phyloP scores from a whole-genome alignment of 768 basidiomycete species.

The Gymnopilus dilepis region DNA sequence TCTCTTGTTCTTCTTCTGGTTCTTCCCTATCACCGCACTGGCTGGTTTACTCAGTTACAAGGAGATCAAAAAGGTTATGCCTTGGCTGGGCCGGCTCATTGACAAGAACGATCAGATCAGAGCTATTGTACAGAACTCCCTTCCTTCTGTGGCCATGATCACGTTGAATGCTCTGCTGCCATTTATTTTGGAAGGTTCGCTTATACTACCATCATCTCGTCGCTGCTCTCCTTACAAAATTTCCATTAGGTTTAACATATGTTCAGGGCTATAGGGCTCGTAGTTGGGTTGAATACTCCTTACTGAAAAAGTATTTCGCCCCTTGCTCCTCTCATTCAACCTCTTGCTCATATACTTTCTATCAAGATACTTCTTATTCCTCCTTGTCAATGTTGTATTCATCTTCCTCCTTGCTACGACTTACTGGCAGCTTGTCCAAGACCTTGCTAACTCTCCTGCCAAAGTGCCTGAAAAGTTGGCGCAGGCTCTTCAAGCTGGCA shows the following conservation, averaged over 20 bases:
- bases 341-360: constrained; percentile 13
- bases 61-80: constrained; percentile 89
- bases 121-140: constrained; percentile 92
- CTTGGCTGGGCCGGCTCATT: constrained; percentile 87
- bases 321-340: not conserved
- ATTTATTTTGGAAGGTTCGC: constrained; percentile 83
- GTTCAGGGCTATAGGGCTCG: constrained; percentile 89
- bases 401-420: constrained; percentile 93
- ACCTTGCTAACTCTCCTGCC: constrained; percentile 91
- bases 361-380: constrained; percentile 88
- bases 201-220: constrained; percentile 4
- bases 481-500: constrained; percentile 76
- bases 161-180: constrained; percentile 88
- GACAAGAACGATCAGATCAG: constrained; percentile 80
- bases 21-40: constrained; percentile 87
- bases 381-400: constrained; percentile 91
- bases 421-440: constrained; percentile 89
- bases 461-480: constrained; percentile 96
- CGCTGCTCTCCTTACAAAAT: not conserved
- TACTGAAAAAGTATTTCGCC: constrained; percentile 81
- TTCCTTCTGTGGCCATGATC: constrained; percentile 91
- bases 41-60: constrained; percentile 89
- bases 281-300: constrained; percentile 92
- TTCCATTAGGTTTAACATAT: constrained; percentile 68
- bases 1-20: constrained; percentile 88